Evolutionary conservation across 306 rosid genomes (phyloP).

Genomic region (Arachis hypogaea): DNA sequence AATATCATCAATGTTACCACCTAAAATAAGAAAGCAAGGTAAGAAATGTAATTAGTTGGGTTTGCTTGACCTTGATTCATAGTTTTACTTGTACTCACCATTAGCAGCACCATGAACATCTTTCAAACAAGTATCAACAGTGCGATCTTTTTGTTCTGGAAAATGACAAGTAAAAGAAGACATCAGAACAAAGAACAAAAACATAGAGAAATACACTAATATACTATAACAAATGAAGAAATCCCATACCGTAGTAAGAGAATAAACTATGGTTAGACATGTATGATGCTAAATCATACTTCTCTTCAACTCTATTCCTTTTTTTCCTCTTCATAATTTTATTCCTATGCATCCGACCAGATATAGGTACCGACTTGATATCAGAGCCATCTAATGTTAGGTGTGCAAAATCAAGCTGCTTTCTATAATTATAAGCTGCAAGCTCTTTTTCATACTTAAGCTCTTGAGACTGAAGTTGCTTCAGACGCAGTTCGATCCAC

Average conservation of each 20-base stretch:
- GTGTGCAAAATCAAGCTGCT: slow-evolving; percentile 46
- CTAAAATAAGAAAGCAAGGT: slow-evolving; percentile 25
- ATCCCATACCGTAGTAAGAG: slow-evolving; percentile 63
- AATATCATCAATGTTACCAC: slow-evolving; percentile 39
- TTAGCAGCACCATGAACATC: slow-evolving; percentile 18
- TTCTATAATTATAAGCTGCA: slow-evolving; percentile 46
- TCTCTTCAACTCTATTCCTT: slow-evolving; percentile 69
- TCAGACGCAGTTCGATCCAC: slow-evolving; percentile 74
- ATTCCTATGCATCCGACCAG: slow-evolving; percentile 45
- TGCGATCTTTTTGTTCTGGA: slow-evolving; percentile 38
- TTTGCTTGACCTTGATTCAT: background rate
- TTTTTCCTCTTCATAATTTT: slow-evolving; percentile 72
- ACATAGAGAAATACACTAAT: background rate
- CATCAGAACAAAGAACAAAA: background rate
- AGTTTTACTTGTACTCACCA: slow-evolving; percentile 41
- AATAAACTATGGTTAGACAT: slow-evolving; percentile 63
- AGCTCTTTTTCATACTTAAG: slow-evolving; percentile 63
- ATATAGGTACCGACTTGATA: slow-evolving; percentile 59
- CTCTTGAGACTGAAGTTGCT: slow-evolving; percentile 60
- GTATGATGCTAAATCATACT: slow-evolving; percentile 52
- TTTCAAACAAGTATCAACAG: slow-evolving; percentile 16
- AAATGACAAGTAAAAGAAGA: slow-evolving; percentile 11
- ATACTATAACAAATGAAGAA: slow-evolving; percentile 19
- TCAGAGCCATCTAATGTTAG: slow-evolving; percentile 44
- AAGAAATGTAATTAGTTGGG: slow-evolving; percentile 6